Base-by-base conservation (phyloP, 768 basidiomycete genomes). In the Tylopilus sp. region DNA sequence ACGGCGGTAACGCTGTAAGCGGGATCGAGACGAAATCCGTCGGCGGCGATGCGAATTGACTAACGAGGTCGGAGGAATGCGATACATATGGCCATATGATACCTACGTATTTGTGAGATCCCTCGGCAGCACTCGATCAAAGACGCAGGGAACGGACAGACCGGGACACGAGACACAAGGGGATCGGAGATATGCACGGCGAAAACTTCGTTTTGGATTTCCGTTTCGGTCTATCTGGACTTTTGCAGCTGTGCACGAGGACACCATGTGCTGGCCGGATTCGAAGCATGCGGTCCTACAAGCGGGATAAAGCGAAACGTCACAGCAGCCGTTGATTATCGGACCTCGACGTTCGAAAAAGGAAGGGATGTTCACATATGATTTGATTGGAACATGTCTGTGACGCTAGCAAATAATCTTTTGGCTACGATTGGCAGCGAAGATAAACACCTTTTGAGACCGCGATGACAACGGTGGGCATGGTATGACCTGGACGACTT, bases 91-190 rank as follows among this genome's bases (percentile, higher is more conserved):
- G 47, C 25, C 30, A 50, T 50, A 35, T 22, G 21, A 42, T 45
- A 42, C 43, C 40, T 30, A 39, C 28, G 28, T 28, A 28, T 50
- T 31, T 15, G 40, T 17, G 10, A 18, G 23, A 13, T 28, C 23
- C 46, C 41, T 50, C 58, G 48, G 49, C 35, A 18, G 53, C 39
- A 30, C 45, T 40, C 45, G 45, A 46, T 48, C 56, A 47, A 26
- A 46, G 18, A 22, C 13, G 26, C 40, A 35, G 33, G 39, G 41
- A 10, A 18, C 18, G 26, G 48, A 47, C 47, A 22, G 6, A 44
- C 26, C n/a, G n/a, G n/a, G 17, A 51, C 22, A 23, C 7, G 13
- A 23, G n/a, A n/a, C n/a, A n/a, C n/a, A n/a, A 40, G 59, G 40
- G 40, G 44, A 9, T 45, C 25, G 38, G 22, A 40, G 57, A 26